Percentiles rank a stretch among this genome's conserved stretches.
Evolutionary conservation across 1,284 basidiomycete genomes (phyloP).

Genomic region (Ustilago shanxiensis): DNA sequence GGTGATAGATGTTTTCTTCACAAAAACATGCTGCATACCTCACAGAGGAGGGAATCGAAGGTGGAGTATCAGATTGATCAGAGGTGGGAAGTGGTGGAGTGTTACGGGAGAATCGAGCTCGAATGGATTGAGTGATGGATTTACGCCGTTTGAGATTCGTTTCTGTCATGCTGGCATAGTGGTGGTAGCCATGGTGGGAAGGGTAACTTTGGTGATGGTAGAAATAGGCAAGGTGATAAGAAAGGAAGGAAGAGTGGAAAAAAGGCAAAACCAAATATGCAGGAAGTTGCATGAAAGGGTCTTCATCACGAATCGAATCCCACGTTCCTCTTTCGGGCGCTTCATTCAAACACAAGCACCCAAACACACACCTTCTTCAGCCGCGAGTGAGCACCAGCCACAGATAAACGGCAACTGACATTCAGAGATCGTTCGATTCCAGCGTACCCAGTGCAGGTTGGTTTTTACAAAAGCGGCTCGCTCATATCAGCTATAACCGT

Average conservation of each 20-base stretch:
- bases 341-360: too few species aligned
- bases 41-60: constrained; percentile 11
- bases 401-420: too few species aligned
- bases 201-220: background rate
- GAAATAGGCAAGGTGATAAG: background rate
- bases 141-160: background rate
- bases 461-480: too few species aligned
- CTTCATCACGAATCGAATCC: too few species aligned
- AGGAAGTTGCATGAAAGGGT: background rate
- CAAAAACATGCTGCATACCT: constrained; percentile 54
- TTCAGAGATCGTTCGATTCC: too few species aligned
- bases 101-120: background rate
- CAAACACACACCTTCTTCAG: background rate
- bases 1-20: constrained; percentile 59
- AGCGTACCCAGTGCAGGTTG: too few species aligned
- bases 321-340: too few species aligned
- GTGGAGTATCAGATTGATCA: too few species aligned
- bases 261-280: too few species aligned
- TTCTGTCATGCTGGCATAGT: background rate
- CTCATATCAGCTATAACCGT: too few species aligned
- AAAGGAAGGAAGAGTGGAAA: too few species aligned
- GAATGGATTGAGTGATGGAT: background rate
- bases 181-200: background rate
- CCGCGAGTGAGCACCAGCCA: background rate
- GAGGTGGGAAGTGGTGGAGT: background rate